Base-by-base conservation (phyloP, 306 rosid genomes). In the Quercus aquifolioides region DNA sequence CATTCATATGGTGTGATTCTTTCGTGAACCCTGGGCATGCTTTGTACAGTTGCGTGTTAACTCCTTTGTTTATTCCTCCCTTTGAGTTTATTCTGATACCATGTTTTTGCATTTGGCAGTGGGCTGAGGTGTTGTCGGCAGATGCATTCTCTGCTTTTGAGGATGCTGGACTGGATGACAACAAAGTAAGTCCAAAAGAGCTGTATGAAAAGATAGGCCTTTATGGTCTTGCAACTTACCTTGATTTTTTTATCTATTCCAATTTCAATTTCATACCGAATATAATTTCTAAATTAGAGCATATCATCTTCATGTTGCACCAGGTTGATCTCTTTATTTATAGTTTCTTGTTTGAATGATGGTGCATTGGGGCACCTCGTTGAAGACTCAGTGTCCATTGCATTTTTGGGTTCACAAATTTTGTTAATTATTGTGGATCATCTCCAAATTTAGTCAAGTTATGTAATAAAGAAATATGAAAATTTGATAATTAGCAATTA, bases 71-170 rank as follows among this genome's bases (percentile, higher is more conserved):
- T 12, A 11, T 49, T 49, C 25, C 55, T 55, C 43, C 23, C 26
- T 21, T 51, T 31, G 38, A 69, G n/a, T 54, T 43, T 25, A 62
- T 84, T 74, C 82, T 85, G 75, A 76, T 43, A 75, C 67, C 75
- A 82, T 79, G 73, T 85, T 78, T 88, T 57, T 86, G 25, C 71
- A 13, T 75, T 84, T 68, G 84, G 85, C 97, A 95, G 98, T 95
- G 99, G 98, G 99, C 99, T 52, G 99, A 95, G 89, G 98, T 92
- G 65, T 82, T 92, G 78, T 95, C 98, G 76, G 99, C 99, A 7
- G 99, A 95, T 91, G 99, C 99, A 75, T 95, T 95, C 88, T 95
- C 99, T 68, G 99, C 98, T 63, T 95, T 95, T 71, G 98, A 95
- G 88, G 98, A 95, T 82, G 97, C 83, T 52, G 99, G 99, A 80